phyloP scores from a whole-genome alignment of 495 filamentous ascomycete species.

The Terfezia claveryi region DNA sequence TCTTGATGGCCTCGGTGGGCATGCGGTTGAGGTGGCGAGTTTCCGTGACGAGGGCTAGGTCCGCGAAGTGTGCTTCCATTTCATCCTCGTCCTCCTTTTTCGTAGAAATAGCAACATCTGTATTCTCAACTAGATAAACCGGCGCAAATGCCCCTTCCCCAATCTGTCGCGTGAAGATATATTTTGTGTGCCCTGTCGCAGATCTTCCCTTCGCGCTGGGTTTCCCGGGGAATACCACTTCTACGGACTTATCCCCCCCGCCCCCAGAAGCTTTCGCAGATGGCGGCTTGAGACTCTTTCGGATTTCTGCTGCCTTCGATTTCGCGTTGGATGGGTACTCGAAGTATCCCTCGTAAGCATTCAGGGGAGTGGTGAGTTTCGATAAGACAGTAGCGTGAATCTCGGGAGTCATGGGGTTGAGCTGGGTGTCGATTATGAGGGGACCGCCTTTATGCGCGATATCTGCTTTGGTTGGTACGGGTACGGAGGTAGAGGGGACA shows the following conservation, averaged over 20 bases:
- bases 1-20: conserved; percentile 56
- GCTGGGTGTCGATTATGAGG: conserved; percentile 59
- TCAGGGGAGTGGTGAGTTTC: conserved; percentile 45
- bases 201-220: no score
- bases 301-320: conserved; percentile 48
- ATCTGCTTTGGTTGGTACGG: no score
- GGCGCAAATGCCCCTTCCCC: conserved; percentile 86
- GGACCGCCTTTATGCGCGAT: conserved; percentile 16
- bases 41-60: conserved; percentile 1
- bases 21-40: conserved; percentile 9
- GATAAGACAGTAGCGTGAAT: conserved; percentile 53
- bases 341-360: conserved; percentile 53
- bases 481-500: no score
- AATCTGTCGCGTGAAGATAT: conserved; percentile 67
- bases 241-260: no score
- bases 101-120: conserved; percentile 21
- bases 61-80: conserved; percentile 28
- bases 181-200: conserved; percentile 16
- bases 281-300: conserved; percentile 28
- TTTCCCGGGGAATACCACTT: no score
- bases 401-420: conserved; percentile 63
- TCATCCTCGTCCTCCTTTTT: conserved; percentile 33
- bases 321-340: conserved; percentile 36
- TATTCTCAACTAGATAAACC: conserved; percentile 72
- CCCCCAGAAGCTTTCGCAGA: no score